Percentiles rank a stretch among this genome's conserved stretches.
Conservation (phyloP, 352 stramenopile genomes). For the Pythium apleroticum region DNA sequence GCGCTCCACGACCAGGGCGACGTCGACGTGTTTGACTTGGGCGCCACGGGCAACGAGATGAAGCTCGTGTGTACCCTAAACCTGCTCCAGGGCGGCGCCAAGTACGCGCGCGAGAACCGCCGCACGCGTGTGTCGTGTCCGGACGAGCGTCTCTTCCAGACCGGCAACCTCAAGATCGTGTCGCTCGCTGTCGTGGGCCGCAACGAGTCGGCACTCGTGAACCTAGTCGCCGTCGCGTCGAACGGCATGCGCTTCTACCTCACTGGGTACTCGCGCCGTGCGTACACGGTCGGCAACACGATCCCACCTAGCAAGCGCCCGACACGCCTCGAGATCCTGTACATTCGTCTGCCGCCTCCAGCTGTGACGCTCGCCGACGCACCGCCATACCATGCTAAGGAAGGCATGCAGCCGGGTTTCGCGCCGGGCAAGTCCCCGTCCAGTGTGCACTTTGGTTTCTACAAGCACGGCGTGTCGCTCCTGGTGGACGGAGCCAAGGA, state of each 20-base stretch:
- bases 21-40: slow-evolving; percentile 77
- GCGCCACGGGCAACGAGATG: slow-evolving; percentile 45
- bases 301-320: slow-evolving; percentile 56
- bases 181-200: slow-evolving; percentile 61
- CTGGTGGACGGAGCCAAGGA: slow-evolving; percentile 77
- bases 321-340: slow-evolving; percentile 69
- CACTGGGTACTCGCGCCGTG: slow-evolving; percentile 77
- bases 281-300: slow-evolving; percentile 39
- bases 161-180: slow-evolving; percentile 63
- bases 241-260: slow-evolving; percentile 95
- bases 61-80: slow-evolving; percentile 73
- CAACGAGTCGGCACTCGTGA: slow-evolving; percentile 84
- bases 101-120: slow-evolving; percentile 82
- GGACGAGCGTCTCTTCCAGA: slow-evolving; percentile 79
- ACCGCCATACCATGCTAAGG: slow-evolving; percentile 82
- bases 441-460: slow-evolving; percentile 73
- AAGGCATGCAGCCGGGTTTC: slow-evolving; percentile 84
- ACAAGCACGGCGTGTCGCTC: slow-evolving; percentile 79
- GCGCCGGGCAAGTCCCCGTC: slow-evolving; percentile 78
- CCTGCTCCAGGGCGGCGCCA: slow-evolving; percentile 63
- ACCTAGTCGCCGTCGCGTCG: slow-evolving; percentile 90
- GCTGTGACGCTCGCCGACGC: slow-evolving; percentile 68
- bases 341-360: slow-evolving; percentile 79
- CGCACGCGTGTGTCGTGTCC: slow-evolving; percentile 81
- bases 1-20: slow-evolving; percentile 84